A percentile compares a stretch with the other conserved stretches of the same genome.
Evolutionary conservation across 345 rosid species (phyloP).

Genomic region (Rhodomyrtus tomentosa): DNA sequence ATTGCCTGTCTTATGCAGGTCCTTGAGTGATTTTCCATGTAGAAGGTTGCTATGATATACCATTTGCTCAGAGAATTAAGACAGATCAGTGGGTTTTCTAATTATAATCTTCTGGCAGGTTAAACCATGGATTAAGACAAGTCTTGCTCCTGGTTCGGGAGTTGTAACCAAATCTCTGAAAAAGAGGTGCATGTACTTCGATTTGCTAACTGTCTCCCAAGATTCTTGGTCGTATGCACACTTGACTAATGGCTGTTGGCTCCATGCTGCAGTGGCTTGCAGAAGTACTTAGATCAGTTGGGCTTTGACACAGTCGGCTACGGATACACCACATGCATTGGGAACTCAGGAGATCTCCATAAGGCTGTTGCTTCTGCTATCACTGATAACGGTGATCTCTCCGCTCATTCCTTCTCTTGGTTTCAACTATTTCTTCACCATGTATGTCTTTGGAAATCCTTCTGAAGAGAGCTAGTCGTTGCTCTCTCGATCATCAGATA

Average conservation of each 20-base stretch:
- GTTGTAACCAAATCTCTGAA: constrained; percentile 79
- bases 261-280: constrained; percentile 49
- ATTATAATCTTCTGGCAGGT: constrained; percentile 26
- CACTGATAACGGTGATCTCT: constrained; percentile 43
- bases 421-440: background rate
- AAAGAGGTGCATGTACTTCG: constrained; percentile 28
- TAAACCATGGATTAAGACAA: constrained; percentile 82
- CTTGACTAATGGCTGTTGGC: background rate
- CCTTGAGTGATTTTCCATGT: background rate
- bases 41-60: background rate
- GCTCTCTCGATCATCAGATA: constrained; percentile 20
- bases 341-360: constrained; percentile 85
- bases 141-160: constrained; percentile 95
- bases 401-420: background rate
- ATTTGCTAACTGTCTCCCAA: background rate
- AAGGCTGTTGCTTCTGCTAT: constrained; percentile 73
- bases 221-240: background rate
- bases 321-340: constrained; percentile 91
- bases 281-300: constrained; percentile 58
- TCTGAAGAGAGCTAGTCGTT: background rate
- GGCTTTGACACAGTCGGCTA: constrained; percentile 84
- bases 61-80: background rate
- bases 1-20: background rate
- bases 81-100: background rate
- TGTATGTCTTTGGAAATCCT: background rate